A percentile compares a stretch with the other conserved stretches of the same genome.
Conservation (phyloP, 1,139 yeast genomes). For the Magnusiomyces ingens region DNA sequence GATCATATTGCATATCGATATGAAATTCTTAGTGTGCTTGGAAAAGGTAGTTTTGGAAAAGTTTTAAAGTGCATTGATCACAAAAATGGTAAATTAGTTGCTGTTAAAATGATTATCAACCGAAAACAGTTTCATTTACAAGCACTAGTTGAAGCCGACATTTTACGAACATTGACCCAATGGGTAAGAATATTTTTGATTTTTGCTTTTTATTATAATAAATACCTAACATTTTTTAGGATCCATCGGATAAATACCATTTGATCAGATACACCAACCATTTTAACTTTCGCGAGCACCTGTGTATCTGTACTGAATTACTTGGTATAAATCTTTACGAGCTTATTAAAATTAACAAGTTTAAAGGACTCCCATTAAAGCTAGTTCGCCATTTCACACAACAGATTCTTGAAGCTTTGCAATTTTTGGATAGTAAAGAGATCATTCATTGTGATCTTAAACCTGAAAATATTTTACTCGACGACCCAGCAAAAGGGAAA, state of each 20-base stretch:
- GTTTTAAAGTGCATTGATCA: constrained; percentile 69
- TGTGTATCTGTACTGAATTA: constrained; percentile 73
- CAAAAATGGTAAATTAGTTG: constrained; percentile 50
- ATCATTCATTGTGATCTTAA: constrained; percentile 85
- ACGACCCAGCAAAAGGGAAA: constrained; percentile 73
- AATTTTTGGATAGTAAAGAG: constrained; percentile 48
- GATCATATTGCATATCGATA: constrained; percentile 78
- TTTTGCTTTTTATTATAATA: not conserved
- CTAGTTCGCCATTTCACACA: constrained; percentile 46
- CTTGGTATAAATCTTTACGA: constrained; percentile 65
- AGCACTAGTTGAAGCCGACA: constrained; percentile 70
- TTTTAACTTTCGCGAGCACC: constrained; percentile 74
- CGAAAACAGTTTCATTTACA: constrained; percentile 70
- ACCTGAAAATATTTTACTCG: constrained; percentile 86
- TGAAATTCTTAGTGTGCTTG: constrained; percentile 53
- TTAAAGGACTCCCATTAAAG: constrained; percentile 52
- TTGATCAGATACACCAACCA: constrained; percentile 58
- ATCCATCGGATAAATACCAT: constrained; percentile 39
- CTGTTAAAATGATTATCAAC: constrained; percentile 71
- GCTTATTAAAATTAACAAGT: constrained; percentile 52
- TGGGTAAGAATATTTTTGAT: constrained; percentile 19
- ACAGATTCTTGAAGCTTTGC: constrained; percentile 54
- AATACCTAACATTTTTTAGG: constrained; percentile 28
- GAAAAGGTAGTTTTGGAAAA: constrained; percentile 81
- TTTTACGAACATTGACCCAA: constrained; percentile 45